Conservation (phyloP, 2,329 filamentous ascomycete genomes). For the Aspergillus hiratsukae region DNA sequence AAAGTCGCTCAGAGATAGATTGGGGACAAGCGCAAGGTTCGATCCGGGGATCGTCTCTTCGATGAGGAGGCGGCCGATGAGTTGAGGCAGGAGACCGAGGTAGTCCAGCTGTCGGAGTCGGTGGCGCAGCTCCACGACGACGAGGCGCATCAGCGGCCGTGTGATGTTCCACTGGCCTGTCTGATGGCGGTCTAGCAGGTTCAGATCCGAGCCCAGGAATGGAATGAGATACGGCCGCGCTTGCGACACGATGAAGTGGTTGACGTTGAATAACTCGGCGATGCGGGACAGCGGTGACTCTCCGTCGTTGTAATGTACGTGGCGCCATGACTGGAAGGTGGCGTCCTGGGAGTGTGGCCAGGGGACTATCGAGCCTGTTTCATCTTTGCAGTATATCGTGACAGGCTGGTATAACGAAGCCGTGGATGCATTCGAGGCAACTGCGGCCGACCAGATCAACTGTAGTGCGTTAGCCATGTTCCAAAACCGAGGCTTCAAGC, state of each 20-base stretch:
- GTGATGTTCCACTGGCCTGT: slow-evolving; percentile 56
- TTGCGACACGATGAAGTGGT: slow-evolving; percentile 93
- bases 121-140: slow-evolving; percentile 74
- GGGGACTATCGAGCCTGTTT: slow-evolving; percentile 65
- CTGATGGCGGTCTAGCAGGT: slow-evolving; percentile 62
- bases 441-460: slow-evolving; percentile 54
- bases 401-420: slow-evolving; percentile 62
- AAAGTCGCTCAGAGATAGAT: slow-evolving; percentile 70
- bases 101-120: slow-evolving; percentile 76
- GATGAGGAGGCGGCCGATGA: slow-evolving; percentile 70
- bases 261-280: slow-evolving; percentile 82
- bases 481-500: not conserved
- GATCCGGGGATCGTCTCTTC: slow-evolving; percentile 78
- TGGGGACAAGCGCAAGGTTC: slow-evolving; percentile 75
- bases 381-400: slow-evolving; percentile 73
- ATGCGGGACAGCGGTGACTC: slow-evolving; percentile 67
- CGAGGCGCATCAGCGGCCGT: slow-evolving; percentile 56
- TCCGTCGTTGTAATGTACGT: slow-evolving; percentile 61
- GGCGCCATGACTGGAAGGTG: slow-evolving; percentile 65
- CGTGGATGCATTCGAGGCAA: slow-evolving; percentile 45
- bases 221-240: slow-evolving; percentile 85
- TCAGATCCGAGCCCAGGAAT: slow-evolving; percentile 75
- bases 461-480: slow-evolving; percentile 29
- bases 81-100: slow-evolving; percentile 64
- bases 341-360: slow-evolving; percentile 62